Base-by-base conservation (phyloP, 2,329 filamentous ascomycete species). In the Aureobasidium mangrovei region DNA sequence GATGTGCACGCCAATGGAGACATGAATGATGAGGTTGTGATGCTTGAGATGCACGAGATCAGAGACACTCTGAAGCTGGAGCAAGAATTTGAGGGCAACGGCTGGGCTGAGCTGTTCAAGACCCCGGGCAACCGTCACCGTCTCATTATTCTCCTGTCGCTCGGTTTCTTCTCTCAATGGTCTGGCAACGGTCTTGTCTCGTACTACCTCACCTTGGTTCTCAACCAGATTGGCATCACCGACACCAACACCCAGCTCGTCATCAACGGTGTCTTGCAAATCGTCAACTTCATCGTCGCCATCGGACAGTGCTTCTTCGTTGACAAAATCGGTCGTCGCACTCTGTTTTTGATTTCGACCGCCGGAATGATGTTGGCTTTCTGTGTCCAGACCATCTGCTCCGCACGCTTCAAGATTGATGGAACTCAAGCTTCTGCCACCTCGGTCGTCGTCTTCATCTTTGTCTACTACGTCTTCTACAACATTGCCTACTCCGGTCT, bases 271-370 rank as follows among this genome's bases (percentile, higher is more conserved):
- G 61, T 65, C 53, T 75, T 84, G 60, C 82, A 83, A 64, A 83
- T 82, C 60, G 80, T 82, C 59, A 80, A 80, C 54, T 77, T 77
- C 5, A 74, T 84, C 42, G 74, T 79, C 4, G 80, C 81, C 8
- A 74, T 81, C 56, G 60, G 64, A 47, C 59, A 62, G 36, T 65
- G 63, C 53, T 65, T 70, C 56, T 62, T 69, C 44, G 67, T 69
- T 36, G 69, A 70, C 44, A 57, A 60, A 24, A 52, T 70, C 31
- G 67, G 67, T 12, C 62, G 68, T 8, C 62, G 67, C 4, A 63
- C 63, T 2, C 59, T 70, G n/a, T 70, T 68, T 60, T 59, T 70
- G 31, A 59, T 62, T 44, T 69, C 69, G 10, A 70, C 65, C 24
- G 56, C 58, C 39, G 70, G 70, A 35, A 73, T 74, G 71, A 62